Evolutionary conservation across 192 early-diverging fungal species (phyloP).

Genomic region (Ambispora gerdemannii): DNA sequence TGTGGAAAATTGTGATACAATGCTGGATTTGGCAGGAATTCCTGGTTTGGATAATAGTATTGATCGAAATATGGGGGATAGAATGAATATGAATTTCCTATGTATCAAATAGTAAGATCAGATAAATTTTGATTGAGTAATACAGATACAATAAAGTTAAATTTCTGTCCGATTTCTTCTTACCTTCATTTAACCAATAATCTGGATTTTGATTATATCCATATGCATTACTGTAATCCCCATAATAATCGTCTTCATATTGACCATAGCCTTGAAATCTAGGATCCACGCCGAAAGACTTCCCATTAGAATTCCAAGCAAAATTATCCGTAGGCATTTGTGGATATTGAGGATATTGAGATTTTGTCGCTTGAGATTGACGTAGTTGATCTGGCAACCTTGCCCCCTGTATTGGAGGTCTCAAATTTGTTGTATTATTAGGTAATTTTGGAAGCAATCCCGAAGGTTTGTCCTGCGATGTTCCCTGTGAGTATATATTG

Average conservation of each 20-base stretch:
- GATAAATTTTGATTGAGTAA: neutral
- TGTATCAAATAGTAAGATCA: too few species aligned
- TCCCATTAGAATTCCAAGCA: neutral
- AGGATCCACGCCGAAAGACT: neutral
- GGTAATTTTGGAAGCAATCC: conserved; percentile 15
- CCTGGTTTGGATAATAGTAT: conserved; percentile 10
- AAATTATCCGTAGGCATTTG: neutral
- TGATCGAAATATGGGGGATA: conserved; percentile 25
- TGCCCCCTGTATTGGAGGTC: neutral
- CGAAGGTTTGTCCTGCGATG: too few species aligned
- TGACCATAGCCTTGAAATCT: conserved; percentile 16
- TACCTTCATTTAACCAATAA: conserved; percentile 29
- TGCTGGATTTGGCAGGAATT: conserved; percentile 9
- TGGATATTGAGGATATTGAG: conserved; percentile 3
- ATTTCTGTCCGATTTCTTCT: neutral
- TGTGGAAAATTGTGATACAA: conserved; percentile 19
- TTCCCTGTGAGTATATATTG: neutral
- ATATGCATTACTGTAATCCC: conserved; percentile 11
- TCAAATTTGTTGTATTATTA: neutral
- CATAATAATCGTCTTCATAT: conserved; percentile 19
- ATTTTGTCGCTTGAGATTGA: conserved; percentile 10
- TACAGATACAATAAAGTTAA: too few species aligned
- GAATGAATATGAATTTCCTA: too few species aligned
- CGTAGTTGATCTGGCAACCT: neutral
- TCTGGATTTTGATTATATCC: conserved; percentile 25